Evolutionary conservation across 768 basidiomycete species (phyloP), one percentile per base, ranked within the genome.

Genomic region (Lactarius hengduanensis): DNA sequence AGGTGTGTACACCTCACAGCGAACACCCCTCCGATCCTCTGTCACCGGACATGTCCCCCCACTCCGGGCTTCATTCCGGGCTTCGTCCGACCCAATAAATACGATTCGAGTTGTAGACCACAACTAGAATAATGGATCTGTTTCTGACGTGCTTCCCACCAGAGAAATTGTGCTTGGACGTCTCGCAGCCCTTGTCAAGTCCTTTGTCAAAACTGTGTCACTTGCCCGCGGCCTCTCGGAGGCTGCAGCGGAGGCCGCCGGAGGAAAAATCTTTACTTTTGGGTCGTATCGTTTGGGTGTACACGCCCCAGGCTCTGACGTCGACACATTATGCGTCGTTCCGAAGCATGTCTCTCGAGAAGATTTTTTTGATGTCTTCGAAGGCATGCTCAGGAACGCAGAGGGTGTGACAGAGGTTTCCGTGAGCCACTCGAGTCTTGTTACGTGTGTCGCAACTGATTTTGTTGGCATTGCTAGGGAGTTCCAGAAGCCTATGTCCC

Each of bases 181-280:
- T 56, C 86, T 99, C 56, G 88, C 92, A 53, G 86, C 88, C 61
- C 82, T 97, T 32, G 94, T 98, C 71, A 94, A 94, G 79, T 87
- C 92, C 74, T 99, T 98, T 75, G 97, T 99, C 58, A 86, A 86
- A 73, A 84, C 85, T 69, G 87, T 96, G 1, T 90, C 91, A 9
- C 75, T 96, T 64, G 78, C 85, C 54, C 85, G 83, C 47, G 96
- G 96, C 8, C 80, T 96, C 56, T 96, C 95, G 36, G 95, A 98
- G 69, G 78, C 89, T 22, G 90, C 93, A 1, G 96, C 96, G 10
- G 85, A 79, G 60, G 88, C 92, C 57, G 94, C 97, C 10, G 97
- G 97, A 60, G 97, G 96, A 70, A 96, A 98, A 82, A 98, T 99
- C 75, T 99, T 94, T 77, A 98, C 97, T 8, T 99, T 96, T 77